Evolutionary conservation across 129 eudicot species (phyloP), one percentile per base, ranked within the genome.

Genomic region (Tagetes patula): DNA sequence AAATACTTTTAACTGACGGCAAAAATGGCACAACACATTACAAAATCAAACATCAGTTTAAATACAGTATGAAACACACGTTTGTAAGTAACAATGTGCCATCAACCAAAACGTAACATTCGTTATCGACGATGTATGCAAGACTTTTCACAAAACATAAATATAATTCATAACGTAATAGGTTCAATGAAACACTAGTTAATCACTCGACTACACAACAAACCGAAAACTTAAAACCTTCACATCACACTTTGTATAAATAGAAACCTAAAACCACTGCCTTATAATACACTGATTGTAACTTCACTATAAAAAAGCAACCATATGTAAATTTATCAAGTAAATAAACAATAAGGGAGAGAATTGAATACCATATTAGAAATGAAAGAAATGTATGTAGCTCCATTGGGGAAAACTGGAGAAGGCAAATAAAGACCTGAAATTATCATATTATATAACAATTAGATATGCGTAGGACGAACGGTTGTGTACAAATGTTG

Each of bases 321-420:
- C 53, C 81, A 38, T 62, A 69, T 36, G 48, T 56, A 48, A 62
- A 5, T 12, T 48, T 50, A 38, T 9, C 27, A 60, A 59, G 39
- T 27, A 59, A 77, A 69, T 56, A 42, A 4, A 11, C 62, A 47
- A 56, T 32, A 13, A 13, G 9, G 36, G 27, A 38, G 27, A 8
- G 6, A 52, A 77, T 48, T 39, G 34, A 70, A 50, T 50, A 78
- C 50, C 77, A 43, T 46, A 41, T 56, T 61, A 45, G 72, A 65
- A 45, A 4, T 45, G 69, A 48, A 72, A 79, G 14, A 78, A 78
- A 71, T 41, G 65, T 62, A 37, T 62, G 67, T 66, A 36, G 68
- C 82, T 79, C 78, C 82, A 52, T 56, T 55, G n/a, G 74, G 82
- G 52, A 72, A 79, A 79, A 79, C 74, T 65, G 78, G 81, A 69